These are phyloP conservation scores for Pseudogymnoascus sp. DNA, from an alignment of 2,329 filamentous ascomycete genomes.

Conservation along the genomic window DNA sequence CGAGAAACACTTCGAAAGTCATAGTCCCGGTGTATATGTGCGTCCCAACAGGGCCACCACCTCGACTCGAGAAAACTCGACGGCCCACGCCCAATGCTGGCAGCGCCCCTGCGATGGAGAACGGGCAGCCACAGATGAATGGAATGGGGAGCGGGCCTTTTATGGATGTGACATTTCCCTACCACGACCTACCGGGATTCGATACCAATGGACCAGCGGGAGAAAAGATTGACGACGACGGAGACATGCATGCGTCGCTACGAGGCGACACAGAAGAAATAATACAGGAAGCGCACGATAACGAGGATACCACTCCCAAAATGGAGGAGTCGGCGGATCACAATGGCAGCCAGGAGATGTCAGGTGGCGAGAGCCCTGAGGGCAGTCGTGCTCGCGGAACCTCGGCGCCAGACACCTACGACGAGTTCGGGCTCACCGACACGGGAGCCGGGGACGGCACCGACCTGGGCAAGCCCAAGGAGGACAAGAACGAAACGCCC, in stretches of 20 bases:
- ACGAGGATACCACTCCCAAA: not conserved
- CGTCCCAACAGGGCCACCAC: not conserved
- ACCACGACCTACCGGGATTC: not conserved
- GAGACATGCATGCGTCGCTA: not conserved
- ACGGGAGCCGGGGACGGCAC: conserved; percentile 43
- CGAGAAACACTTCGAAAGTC: not conserved
- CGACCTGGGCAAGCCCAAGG: conserved; percentile 45
- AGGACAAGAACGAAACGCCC: conserved; percentile 52
- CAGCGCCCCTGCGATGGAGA: not conserved
- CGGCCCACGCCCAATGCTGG: not conserved
- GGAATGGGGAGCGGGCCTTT: not conserved
- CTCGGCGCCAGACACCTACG: conserved; percentile 27
- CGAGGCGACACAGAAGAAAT: not conserved
- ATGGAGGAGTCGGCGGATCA: conserved; percentile 7
- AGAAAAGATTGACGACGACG: not conserved
- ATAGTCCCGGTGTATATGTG: not conserved
- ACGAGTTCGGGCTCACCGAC: conserved; percentile 51
- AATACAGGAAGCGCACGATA: not conserved
- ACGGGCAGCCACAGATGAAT: not conserved
- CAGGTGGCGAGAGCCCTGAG: conserved; percentile 28
- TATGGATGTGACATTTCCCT: not conserved
- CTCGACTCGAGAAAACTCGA: not conserved
- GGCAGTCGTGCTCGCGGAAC: conserved; percentile 23
- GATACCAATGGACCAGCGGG: not conserved
- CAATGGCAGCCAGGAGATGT: conserved; percentile 23